A percentile compares a stretch with the other conserved stretches of the same genome.
phyloP scores from a whole-genome alignment of 768 basidiomycete species.

The Fistulinella prunicolor region DNA sequence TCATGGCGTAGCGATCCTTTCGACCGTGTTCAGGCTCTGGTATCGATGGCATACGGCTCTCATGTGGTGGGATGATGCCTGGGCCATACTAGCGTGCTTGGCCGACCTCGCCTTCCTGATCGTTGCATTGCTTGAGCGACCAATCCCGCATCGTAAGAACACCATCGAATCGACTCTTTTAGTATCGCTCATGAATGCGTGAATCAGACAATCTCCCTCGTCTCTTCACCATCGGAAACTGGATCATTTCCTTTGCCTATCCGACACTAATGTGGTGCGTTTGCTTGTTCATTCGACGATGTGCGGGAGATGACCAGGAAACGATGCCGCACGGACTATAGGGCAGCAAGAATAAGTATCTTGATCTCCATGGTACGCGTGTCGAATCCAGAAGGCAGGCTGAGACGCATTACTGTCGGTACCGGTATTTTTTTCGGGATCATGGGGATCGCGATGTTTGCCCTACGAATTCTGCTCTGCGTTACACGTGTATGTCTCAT shows the following conservation, averaged over 20 bases:
- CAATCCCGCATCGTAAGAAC: neutral
- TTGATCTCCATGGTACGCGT: conserved; percentile 24
- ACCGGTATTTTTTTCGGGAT: conserved; percentile 17
- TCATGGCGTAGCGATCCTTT: conserved; percentile 6
- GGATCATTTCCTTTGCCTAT: conserved; percentile 19
- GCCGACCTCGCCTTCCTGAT: neutral
- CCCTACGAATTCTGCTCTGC: conserved; percentile 11
- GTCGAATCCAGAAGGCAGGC: conserved; percentile 12
- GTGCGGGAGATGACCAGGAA: neutral
- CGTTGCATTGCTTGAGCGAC: neutral
- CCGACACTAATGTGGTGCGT: conserved; percentile 13
- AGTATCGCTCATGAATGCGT: neutral
- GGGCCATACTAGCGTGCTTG: conserved; percentile 11
- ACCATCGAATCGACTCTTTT: neutral
- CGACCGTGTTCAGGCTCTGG: conserved; percentile 15
- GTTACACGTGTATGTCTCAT: conserved; percentile 7
- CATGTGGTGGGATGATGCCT: conserved; percentile 21
- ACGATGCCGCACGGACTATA: neutral
- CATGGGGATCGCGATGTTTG: conserved; percentile 5
- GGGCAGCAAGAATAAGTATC: conserved; percentile 27
- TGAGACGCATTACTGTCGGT: conserved; percentile 2
- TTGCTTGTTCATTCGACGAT: neutral
- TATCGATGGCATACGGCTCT: conserved; percentile 9
- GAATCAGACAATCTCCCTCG: neutral
- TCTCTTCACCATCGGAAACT: neutral